Evolutionary conservation across 805 yeast species (phyloP), one percentile per base, ranked within the genome.

Genomic region (Ogataea thermomethanolica): DNA sequence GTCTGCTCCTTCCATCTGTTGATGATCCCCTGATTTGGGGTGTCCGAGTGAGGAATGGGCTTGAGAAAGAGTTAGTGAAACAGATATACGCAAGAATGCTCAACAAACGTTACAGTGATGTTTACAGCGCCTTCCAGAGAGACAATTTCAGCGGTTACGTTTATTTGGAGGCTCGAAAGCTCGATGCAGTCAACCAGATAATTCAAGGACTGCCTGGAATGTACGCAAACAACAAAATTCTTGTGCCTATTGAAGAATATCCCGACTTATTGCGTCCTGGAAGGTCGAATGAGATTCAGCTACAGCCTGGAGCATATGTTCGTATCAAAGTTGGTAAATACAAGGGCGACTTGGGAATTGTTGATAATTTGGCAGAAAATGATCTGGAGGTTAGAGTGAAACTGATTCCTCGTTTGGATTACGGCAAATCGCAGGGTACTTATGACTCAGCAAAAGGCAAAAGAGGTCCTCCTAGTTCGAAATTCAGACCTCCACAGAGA

Each of bases 11-110:
- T 64, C 99, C 99, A 9, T 88, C 97, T 24, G 95, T 93, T 43
- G 88, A 90, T 55, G 97, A 93, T 59, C 98, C 99, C 7, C 81
- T 88, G 39, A 87, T 93, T 54, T 93, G 96, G 85, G 98, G 96
- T 57, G 79, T 93, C 33, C 79, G 96, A 64, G 88, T 95, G 67
- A 78, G 95, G 56, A 88, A 86, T 25, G 97, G 98, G 35, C 79
- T 84, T 51, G 99, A 93, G 64, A 91, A 87, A 62, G 96, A 88
- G 38, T 70, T 90, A 48, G 95, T 93, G 17, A 78, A 88, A 49
- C 85, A 85, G 49, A 68, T 93, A 36, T 73, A 84, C 65, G 89
- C 90, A 53, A 88, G 90, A 67, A 86, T 87, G 69, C 66, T 82
- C 46, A 86, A 88, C 37, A 80, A 84, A 54, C 78, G 78, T 44